phyloP scores from a whole-genome alignment of 2,329 filamentous ascomycete species.

The Lojkania enalia region DNA sequence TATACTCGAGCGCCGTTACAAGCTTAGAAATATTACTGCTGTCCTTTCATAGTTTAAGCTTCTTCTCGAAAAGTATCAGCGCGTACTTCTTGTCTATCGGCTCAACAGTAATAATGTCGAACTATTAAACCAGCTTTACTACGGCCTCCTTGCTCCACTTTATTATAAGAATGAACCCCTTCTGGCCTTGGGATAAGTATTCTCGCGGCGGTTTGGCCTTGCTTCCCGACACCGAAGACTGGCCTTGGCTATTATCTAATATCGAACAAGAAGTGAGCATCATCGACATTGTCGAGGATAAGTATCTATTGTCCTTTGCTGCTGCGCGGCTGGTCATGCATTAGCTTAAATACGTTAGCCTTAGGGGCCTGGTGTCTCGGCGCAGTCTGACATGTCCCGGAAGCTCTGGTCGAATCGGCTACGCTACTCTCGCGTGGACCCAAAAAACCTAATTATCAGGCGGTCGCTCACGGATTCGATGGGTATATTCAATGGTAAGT shows the following conservation, averaged over 20 bases:
- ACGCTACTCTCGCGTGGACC: conserved; percentile 19
- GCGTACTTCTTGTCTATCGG: conserved; percentile 28
- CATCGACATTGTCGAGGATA: conserved; percentile 22
- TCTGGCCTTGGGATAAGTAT: conserved; percentile 10
- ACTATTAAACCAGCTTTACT: conserved; percentile 14
- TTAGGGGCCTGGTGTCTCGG: conserved; percentile 12
- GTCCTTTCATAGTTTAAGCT: conserved; percentile 12
- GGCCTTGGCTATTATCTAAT: too few species aligned
- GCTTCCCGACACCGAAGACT: too few species aligned
- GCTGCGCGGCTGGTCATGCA: conserved; percentile 19
- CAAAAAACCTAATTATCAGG: conserved; percentile 17
- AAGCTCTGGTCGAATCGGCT: conserved; percentile 19
- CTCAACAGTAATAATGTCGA: conserved; percentile 18
- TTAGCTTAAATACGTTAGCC: conserved; percentile 18
- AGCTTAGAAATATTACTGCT: conserved; percentile 12
- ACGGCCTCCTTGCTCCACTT: conserved; percentile 20
- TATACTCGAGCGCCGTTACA: conserved; percentile 28
- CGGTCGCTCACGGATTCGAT: conserved; percentile 9
- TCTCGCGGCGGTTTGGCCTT: too few species aligned
- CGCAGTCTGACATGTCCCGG: conserved; percentile 19
- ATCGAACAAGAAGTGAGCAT: too few species aligned
- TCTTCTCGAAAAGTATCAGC: conserved; percentile 25
- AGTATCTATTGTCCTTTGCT: conserved; percentile 16
- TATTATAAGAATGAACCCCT: conserved; percentile 20
- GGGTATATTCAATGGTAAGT: conserved; percentile 15